A percentile compares a stretch with the other conserved stretches of the same genome.
phyloP scores from a whole-genome alignment of 441 rosid species.

The Macaranga tanarius region DNA sequence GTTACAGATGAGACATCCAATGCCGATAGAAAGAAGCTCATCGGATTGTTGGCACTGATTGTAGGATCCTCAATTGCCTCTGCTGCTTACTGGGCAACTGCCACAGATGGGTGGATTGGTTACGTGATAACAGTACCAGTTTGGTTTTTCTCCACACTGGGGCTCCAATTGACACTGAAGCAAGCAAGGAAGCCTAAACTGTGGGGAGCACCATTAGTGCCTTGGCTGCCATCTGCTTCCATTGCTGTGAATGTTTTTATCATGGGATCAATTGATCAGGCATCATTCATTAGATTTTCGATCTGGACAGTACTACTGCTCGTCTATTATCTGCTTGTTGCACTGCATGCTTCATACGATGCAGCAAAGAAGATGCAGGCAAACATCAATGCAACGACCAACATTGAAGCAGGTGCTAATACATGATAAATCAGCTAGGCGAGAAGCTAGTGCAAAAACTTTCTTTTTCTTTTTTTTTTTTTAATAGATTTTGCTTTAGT shows the following conservation, averaged over 20 bases:
- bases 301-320: conserved; percentile 54
- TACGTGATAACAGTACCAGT: conserved; percentile 44
- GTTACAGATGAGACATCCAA: conserved; percentile 43
- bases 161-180: conserved; percentile 39
- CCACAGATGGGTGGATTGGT: conserved; percentile 46
- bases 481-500: background rate
- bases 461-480: no score
- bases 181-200: conserved; percentile 57
- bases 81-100: conserved; percentile 48
- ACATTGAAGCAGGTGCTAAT: conserved; percentile 20
- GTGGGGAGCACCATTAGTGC: conserved; percentile 71
- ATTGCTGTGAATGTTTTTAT: conserved; percentile 61
- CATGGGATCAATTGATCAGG: conserved; percentile 58
- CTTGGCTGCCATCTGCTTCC: conserved; percentile 65
- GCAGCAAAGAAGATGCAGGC: conserved; percentile 36
- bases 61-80: conserved; percentile 51
- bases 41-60: conserved; percentile 37
- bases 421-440: background rate
- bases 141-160: conserved; percentile 58
- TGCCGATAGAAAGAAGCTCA: conserved; percentile 44
- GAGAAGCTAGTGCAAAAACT: background rate
- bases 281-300: conserved; percentile 56
- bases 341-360: conserved; percentile 60
- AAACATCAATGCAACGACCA: conserved; percentile 1
- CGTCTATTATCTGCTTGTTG: conserved; percentile 54